Conservation (phyloP, 495 filamentous ascomycete genomes). For the Recurvomyces mirabilis region DNA sequence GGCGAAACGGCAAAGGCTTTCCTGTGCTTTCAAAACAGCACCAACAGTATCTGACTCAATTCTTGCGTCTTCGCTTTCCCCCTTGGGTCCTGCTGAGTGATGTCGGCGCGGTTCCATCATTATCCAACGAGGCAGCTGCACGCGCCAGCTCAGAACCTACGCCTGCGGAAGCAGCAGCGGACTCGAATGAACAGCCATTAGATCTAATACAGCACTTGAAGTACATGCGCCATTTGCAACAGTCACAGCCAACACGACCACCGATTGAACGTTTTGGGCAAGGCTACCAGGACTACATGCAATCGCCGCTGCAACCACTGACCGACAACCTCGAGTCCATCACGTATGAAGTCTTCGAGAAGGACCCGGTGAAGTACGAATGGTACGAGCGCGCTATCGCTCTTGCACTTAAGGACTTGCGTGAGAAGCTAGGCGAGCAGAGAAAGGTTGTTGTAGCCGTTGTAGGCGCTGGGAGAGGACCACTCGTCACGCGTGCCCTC, state of each 20-base stretch:
- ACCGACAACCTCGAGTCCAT: conserved; percentile 93
- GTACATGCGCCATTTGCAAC: conserved; percentile 76
- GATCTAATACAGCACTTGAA: conserved; percentile 59
- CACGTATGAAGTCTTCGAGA: conserved; percentile 98
- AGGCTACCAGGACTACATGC: conserved; percentile 88
- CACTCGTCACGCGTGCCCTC: conserved; percentile 75
- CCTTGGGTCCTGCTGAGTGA: conserved; percentile 77
- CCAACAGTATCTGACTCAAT: conserved; percentile 64
- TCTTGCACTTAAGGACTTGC: conserved; percentile 74
- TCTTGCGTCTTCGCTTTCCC: conserved; percentile 68
- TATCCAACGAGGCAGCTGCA: conserved; percentile 26
- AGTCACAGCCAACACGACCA: conserved; percentile 57
- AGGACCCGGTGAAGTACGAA: conserved; percentile 94
- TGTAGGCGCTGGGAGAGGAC: conserved; percentile 83
- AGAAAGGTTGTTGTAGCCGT: conserved; percentile 73
- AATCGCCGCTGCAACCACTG: conserved; percentile 86
- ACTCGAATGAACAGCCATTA: conserved; percentile 28
- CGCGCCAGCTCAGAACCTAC: conserved; percentile 37
- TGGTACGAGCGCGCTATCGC: conserved; percentile 83
- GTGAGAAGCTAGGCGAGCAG: conserved; percentile 52
- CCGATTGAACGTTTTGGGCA: conserved; percentile 58
- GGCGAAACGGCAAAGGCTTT: conserved; percentile 65
- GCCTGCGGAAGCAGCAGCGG: conserved; percentile 46
- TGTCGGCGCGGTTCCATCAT: conserved; percentile 52
- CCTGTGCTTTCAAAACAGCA: conserved; percentile 74